A percentile compares a stretch with the other conserved stretches of the same genome.
Evolutionary conservation across 352 stramenopile species (phyloP).

Genomic region (Pythium monospermum): DNA sequence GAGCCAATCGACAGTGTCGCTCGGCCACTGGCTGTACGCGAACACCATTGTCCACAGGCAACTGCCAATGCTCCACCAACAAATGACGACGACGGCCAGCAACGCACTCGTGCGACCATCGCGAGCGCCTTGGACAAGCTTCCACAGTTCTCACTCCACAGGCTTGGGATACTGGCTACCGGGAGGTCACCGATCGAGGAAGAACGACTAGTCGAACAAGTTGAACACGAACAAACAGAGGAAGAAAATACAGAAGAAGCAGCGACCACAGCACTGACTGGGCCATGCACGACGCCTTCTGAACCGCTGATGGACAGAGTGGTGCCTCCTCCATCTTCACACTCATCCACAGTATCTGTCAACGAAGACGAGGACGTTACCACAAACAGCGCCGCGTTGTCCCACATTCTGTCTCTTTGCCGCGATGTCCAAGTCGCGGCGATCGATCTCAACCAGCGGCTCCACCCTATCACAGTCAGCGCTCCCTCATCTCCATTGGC

Average conservation of each 20-base stretch:
- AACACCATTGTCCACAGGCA: too few species aligned
- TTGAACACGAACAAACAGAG: background rate
- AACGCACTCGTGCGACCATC: conserved; percentile 27
- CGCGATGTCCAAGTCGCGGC: conserved; percentile 46
- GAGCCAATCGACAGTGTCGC: too few species aligned
- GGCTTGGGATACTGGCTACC: background rate
- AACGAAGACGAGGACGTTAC: background rate
- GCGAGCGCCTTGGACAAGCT: conserved; percentile 32
- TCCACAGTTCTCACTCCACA: conserved; percentile 1
- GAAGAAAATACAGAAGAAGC: too few species aligned
- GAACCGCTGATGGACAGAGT: too few species aligned
- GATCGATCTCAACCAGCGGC: conserved; percentile 28
- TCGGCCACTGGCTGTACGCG: too few species aligned
- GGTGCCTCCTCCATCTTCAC: too few species aligned
- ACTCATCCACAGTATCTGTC: background rate
- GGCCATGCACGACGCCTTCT: too few species aligned
- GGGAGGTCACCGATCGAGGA: background rate
- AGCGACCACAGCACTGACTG: too few species aligned
- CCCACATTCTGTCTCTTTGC: conserved; percentile 39
- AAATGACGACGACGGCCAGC: background rate
- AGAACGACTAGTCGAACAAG: background rate
- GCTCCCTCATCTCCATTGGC: background rate
- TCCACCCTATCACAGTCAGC: background rate
- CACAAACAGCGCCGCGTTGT: conserved; percentile 2
- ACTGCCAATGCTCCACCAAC: too few species aligned